Base-by-base conservation (phyloP, 2,329 filamentous ascomycete genomes). In the Gnomoniopsis smithogilvyi region DNA sequence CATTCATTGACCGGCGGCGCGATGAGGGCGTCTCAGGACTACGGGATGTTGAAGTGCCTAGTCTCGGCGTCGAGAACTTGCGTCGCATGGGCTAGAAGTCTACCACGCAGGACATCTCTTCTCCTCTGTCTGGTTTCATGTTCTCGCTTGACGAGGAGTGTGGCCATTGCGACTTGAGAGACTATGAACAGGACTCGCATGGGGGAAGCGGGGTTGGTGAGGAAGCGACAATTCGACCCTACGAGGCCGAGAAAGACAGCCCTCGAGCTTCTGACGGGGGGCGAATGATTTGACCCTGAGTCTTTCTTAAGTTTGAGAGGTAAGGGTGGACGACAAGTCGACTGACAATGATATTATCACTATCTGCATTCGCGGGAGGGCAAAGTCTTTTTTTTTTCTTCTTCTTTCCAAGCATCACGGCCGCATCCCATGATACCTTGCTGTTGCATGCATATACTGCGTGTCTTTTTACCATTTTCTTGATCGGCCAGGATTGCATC, bases 1-100 rank as follows among this genome's bases (percentile, higher is more conserved):
- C 86, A 67, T 95, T 94, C 72, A 85, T 92, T 34, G 90, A 94
- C 60, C 80, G 90, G 49, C 82, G 91, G 56, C 86, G 86, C 54
- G 85, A 86, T 50, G 91, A 95, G 69, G 90, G 90, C 48, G 83
- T 92, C 11, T 79, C 83, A 2, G 77, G 78, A 0, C 81, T 91
- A 61, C 79, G 76, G 64, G 84, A 87, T 47, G 85, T 94, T 46
- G 90, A 94, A 71, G 86, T 88, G 46, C 87, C 87, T 2, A 79
- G 76, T 6, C 74, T 90, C 22, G 81, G 83, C 1, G 82, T 89
- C 6, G 87, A 90, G 64, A 82, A 84, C 2, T 83, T 89, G 65
- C 77, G 80, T 60, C 51, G 58, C 43, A 58, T 58, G 52, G 59
- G 58, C 38, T 63, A 63, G 61, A 54, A 36, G 51, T 47, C 58